Evolutionary conservation across 805 yeast species (phyloP).

Genomic region (Candida pseudofarinosa): DNA sequence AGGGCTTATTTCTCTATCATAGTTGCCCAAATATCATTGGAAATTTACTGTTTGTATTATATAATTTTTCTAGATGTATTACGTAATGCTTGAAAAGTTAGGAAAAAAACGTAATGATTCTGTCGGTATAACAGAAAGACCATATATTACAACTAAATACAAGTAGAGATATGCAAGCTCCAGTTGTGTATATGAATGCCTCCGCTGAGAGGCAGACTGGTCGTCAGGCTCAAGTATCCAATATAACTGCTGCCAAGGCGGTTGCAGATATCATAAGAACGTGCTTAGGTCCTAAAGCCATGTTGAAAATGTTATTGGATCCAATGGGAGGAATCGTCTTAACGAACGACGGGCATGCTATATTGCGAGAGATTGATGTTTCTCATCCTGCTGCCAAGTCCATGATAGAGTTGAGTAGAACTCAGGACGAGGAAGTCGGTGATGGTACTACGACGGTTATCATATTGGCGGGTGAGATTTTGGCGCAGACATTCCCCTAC

Average conservation of each 20-base stretch:
- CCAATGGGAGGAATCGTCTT: constrained; percentile 96
- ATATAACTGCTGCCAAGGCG: constrained; percentile 99
- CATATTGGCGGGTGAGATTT: constrained; percentile 92
- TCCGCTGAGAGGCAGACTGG: constrained; percentile 92
- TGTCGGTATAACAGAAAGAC: not conserved
- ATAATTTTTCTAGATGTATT: not conserved
- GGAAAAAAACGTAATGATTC: not conserved
- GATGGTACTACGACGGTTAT: constrained; percentile 98
- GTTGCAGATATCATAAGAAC: constrained; percentile 97
- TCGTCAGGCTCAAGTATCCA: constrained; percentile 93
- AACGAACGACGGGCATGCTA: constrained; percentile 98
- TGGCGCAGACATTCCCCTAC: constrained; percentile 93
- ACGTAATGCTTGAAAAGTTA: not conserved
- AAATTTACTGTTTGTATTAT: no score
- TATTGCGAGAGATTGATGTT: constrained; percentile 92
- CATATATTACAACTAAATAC: no score
- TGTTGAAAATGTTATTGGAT: constrained; percentile 95
- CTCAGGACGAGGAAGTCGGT: constrained; percentile 98
- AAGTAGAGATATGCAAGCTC: constrained; percentile 36
- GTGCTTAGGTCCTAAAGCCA: constrained; percentile 97
- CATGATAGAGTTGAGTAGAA: constrained; percentile 93
- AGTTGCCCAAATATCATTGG: no score
- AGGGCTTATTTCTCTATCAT: no score
- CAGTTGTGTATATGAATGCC: constrained; percentile 57
- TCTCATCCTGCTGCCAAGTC: constrained; percentile 99